Conservation (phyloP, 2,329 filamentous ascomycete species). For the Pezicula neosporulosa region DNA sequence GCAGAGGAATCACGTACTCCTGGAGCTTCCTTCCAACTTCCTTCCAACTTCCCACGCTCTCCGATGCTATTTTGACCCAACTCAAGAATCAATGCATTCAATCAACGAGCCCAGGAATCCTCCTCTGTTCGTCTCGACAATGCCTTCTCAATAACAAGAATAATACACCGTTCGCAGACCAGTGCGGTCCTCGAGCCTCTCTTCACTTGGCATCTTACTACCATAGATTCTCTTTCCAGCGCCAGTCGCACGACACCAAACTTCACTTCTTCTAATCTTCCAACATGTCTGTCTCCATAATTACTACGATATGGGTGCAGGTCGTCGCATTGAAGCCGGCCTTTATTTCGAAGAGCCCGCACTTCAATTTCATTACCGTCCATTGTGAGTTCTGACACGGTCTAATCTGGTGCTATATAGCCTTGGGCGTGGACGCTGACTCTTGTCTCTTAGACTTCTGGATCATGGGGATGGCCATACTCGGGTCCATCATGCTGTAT, state of each 20-base stretch:
- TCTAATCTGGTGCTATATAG: too few relatives aligned
- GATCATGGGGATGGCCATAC: constrained; percentile 69
- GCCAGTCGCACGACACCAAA: not conserved
- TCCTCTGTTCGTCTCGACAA: not conserved
- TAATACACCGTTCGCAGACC: not conserved
- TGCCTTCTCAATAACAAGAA: not conserved
- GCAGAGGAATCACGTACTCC: too few relatives aligned
- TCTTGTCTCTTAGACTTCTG: constrained; percentile 61
- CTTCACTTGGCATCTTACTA: not conserved
- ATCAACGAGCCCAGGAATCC: not conserved
- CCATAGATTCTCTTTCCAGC: too few relatives aligned
- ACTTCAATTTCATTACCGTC: constrained; percentile 77
- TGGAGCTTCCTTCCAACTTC: not conserved
- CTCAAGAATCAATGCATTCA: not conserved
- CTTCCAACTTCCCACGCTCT: not conserved
- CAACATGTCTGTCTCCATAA: constrained; percentile 19
- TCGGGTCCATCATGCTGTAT: constrained; percentile 77
- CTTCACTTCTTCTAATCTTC: not conserved
- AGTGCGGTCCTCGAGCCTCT: not conserved
- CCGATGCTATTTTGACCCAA: too few relatives aligned
- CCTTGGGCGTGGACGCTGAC: not conserved
- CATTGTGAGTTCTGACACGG: constrained; percentile 58
- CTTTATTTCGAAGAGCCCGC: constrained; percentile 57
- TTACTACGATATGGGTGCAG: constrained; percentile 32
- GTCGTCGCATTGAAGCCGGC: constrained; percentile 50